Evolutionary conservation across 495 filamentous ascomycete species (phyloP).

Genomic region (Wilcoxina mikolae): DNA sequence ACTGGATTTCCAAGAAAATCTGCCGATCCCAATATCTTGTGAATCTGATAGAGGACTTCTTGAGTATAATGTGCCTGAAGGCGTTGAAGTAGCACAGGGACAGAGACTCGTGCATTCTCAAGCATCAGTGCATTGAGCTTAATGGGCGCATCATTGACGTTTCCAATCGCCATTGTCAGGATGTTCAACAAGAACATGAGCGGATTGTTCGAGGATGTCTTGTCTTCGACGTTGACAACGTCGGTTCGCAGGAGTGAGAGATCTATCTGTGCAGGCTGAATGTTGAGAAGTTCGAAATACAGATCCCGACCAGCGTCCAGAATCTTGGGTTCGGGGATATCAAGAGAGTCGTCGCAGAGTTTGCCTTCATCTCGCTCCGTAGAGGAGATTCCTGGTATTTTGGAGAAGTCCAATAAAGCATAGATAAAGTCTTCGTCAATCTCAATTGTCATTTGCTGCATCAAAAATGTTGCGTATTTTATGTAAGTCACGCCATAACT

Average conservation of each 20-base stretch:
- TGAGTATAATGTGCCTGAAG: constrained; percentile 89
- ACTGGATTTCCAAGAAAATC: constrained; percentile 99
- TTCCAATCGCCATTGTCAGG: constrained; percentile 97
- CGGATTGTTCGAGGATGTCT: constrained; percentile 73
- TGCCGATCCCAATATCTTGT: constrained; percentile 89
- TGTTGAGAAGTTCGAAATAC: constrained; percentile 91
- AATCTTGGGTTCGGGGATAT: constrained; percentile 81
- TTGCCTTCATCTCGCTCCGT: constrained; percentile 65
- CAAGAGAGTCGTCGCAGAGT: constrained; percentile 74
- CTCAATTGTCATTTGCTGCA: constrained; percentile 97
- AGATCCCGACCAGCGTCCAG: constrained; percentile 76
- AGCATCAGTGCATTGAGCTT: constrained; percentile 85
- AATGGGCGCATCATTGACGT: constrained; percentile 92
- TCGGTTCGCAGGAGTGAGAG: constrained; percentile 95
- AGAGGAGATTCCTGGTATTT: constrained; percentile 88
- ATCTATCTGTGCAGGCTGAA: constrained; percentile 96
- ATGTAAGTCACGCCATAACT: constrained; percentile 94
- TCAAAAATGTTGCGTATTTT: constrained; percentile 84
- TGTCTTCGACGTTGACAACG: constrained; percentile 89
- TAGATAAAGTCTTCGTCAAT: constrained; percentile 97
- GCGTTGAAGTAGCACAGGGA: constrained; percentile 65
- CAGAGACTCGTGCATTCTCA: constrained; percentile 86
- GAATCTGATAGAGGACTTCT: constrained; percentile 85
- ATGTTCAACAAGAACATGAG: constrained; percentile 97
- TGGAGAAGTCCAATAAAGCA: constrained; percentile 85